Percentiles rank a stretch among this genome's conserved stretches.
Conservation (phyloP, 2,329 filamentous ascomycete species). For the Neofusicoccum cordaticola region DNA sequence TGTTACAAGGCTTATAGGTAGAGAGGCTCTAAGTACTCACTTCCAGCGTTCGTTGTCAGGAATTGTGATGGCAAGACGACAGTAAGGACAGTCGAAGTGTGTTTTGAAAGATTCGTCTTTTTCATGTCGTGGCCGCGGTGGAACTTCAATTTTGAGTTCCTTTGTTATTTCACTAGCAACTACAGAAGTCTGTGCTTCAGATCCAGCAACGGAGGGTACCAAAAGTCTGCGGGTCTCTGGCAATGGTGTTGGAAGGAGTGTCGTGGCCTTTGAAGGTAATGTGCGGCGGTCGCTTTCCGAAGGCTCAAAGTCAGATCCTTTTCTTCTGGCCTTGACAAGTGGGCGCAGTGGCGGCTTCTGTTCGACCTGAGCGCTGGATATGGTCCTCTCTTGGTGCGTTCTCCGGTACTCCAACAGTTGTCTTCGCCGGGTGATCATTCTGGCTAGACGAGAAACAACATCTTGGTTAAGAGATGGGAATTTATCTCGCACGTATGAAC, state of each 20-base stretch:
- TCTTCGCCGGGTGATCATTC: constrained; percentile 18
- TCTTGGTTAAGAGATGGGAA: not conserved
- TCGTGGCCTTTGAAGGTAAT: not conserved
- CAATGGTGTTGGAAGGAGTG: not conserved
- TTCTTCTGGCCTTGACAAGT: not conserved
- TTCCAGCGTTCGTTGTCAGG: not conserved
- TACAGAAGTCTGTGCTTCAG: not conserved
- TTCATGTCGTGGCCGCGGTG: not conserved
- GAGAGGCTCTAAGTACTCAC: not conserved
- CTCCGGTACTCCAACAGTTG: constrained; percentile 18
- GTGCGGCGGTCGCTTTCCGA: not conserved
- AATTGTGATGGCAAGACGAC: not conserved
- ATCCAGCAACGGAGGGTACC: not conserved
- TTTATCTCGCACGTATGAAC: constrained; percentile 16
- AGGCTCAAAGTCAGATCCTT: not conserved
- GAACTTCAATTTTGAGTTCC: not conserved
- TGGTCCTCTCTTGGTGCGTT: constrained; percentile 1
- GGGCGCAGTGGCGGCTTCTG: not conserved
- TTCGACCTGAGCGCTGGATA: not conserved
- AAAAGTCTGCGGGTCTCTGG: not conserved
- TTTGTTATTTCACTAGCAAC: not conserved
- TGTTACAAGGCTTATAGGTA: not conserved
- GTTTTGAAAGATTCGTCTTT: not conserved
- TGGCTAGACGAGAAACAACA: constrained; percentile 18
- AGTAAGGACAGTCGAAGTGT: constrained; percentile 15